Evolutionary conservation across 345 rosid species (phyloP), one percentile per base, ranked within the genome.

Genomic region (Theobroma cacao): DNA sequence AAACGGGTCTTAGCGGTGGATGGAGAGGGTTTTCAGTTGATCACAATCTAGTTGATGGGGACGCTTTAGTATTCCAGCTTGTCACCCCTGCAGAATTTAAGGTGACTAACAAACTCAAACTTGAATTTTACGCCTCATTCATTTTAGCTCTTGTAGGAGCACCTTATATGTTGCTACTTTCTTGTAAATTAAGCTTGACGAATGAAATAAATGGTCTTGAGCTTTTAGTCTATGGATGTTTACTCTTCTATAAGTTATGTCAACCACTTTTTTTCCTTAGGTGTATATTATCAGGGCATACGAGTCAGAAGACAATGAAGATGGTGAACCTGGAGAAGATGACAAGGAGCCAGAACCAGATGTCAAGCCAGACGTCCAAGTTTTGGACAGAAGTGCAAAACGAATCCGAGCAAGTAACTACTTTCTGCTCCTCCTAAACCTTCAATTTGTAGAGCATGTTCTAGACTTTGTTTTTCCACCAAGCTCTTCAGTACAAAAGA

Each of bases 1-100:
- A 90, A 85, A 79, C 64, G 11, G 92, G 94, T 26, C 87, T 93
- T 31, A 91, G 98, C 38, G 96, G 80, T 43, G 94, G 98, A 36
- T 91, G 95, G 96, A 89, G 93, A 84, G 85, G 85, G 47, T 90
- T 90, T 70, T 76, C 90, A 30, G 75, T 84, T 77, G 87, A 85
- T 48, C 93, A 89, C 69, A 82, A 88, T 7, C 81, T 90, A 56
- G 83, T 85, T 15, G 88, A 89, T 64, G 91, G 94, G 36, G 96
- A 93, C 78, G 93, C 78, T 43, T 9, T 87, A n/a, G 88, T 90
- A 41, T 93, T 93, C 84, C 93, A 90, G 41, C 82, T 90, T 7
- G 80, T 88, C 53, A 48, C 33, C 20, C 86, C 86, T 20, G 81
- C 82, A 56, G 82, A 64, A 53, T 91, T 93, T 66, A 90, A 90